A percentile compares a stretch with the other conserved stretches of the same genome.
Evolutionary conservation across 768 basidiomycete species (phyloP).

Genomic region (Exidia glandulosa): DNA sequence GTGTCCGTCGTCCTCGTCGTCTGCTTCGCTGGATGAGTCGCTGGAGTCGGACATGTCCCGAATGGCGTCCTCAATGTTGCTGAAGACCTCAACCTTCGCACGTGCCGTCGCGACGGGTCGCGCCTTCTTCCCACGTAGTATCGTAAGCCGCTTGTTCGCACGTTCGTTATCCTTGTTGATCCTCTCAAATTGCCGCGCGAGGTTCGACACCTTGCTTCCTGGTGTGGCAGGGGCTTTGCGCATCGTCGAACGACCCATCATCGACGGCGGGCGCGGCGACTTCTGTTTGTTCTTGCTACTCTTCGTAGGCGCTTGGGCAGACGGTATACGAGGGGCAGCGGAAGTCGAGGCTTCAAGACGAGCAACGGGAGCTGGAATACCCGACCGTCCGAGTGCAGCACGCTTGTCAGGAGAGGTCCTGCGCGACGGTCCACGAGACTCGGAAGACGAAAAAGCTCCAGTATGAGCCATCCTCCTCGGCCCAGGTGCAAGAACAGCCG

Average conservation of each 20-base stretch:
- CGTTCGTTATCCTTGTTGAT: conserved; percentile 65
- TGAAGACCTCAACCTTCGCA: conserved; percentile 79
- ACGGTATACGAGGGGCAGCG: background rate
- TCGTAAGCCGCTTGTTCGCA: conserved; percentile 68
- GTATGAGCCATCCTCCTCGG: conserved; percentile 9
- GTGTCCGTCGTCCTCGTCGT: conserved; percentile 55
- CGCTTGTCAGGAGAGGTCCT: conserved; percentile 66
- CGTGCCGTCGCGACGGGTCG: conserved; percentile 84
- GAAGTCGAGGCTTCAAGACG: background rate
- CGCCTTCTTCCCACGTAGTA: conserved; percentile 75
- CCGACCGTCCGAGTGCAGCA: background rate
- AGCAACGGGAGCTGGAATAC: background rate
- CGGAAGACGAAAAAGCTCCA: conserved; percentile 22
- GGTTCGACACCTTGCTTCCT: conserved; percentile 71
- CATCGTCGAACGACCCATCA: conserved; percentile 35
- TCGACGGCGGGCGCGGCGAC: conserved; percentile 14
- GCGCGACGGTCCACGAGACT: conserved; percentile 54
- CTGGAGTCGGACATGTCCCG: conserved; percentile 66
- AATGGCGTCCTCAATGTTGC: conserved; percentile 86
- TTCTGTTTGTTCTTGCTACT: conserved; percentile 22
- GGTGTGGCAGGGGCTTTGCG: conserved; percentile 36
- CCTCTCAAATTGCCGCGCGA: conserved; percentile 85
- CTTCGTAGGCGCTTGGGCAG: background rate
- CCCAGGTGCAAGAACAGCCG: conserved; percentile 45
- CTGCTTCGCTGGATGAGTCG: conserved; percentile 54